A percentile compares a stretch with the other conserved stretches of the same genome.
phyloP scores from a whole-genome alignment of 2,329 filamentous ascomycete species.

The Colletotrichum orchidophilum region DNA sequence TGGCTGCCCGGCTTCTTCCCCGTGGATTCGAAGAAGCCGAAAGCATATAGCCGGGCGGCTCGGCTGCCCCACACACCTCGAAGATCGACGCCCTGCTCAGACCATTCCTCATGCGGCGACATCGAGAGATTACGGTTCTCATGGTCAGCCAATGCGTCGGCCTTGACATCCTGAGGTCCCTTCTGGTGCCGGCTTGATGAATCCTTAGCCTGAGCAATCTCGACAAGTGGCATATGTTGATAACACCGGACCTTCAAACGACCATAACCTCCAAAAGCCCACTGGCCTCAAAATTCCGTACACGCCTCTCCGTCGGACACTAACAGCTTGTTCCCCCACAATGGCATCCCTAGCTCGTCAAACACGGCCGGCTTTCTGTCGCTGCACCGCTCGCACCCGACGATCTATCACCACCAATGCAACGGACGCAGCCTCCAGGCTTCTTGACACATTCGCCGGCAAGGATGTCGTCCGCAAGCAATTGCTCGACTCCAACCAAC shows the following conservation, averaged over 20 bases:
- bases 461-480: slow-evolving; percentile 50
- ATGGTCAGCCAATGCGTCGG: background rate
- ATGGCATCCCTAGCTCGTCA: slow-evolving; percentile 5
- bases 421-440: slow-evolving; percentile 40
- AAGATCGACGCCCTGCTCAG: background rate
- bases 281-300: background rate
- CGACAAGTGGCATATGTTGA: no score
- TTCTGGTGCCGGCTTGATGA: background rate
- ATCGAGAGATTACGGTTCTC: background rate
- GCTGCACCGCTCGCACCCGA: background rate
- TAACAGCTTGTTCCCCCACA: background rate
- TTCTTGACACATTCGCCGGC: slow-evolving; percentile 43
- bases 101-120: background rate
- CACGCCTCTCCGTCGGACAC: background rate
- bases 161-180: background rate
- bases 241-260: no score
- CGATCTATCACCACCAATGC: slow-evolving; percentile 4
- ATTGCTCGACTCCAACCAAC: slow-evolving; percentile 68
- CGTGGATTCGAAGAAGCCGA: slow-evolving; percentile 7
- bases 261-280: background rate
- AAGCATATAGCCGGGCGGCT: slow-evolving; percentile 14
- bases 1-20: background rate
- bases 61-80: slow-evolving; percentile 2
- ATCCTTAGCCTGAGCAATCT: background rate
- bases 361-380: background rate